Evolutionary conservation across 2,329 filamentous ascomycete species (phyloP).

Genomic region (Shiraia sp.): DNA sequence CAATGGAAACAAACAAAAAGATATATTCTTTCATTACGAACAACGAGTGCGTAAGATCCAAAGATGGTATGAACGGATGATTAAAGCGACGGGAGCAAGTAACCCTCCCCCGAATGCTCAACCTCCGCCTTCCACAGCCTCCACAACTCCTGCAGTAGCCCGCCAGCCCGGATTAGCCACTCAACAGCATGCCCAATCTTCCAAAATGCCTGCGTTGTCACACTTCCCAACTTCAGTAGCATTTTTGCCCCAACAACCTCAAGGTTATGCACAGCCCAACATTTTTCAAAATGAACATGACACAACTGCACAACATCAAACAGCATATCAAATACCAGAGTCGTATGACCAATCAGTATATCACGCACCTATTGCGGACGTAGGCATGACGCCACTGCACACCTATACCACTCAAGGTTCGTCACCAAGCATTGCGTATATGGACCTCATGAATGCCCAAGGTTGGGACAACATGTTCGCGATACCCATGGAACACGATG

Average conservation of each 20-base stretch:
- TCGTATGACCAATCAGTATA: not conserved
- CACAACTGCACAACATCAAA: conserved; percentile 1
- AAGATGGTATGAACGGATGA: conserved; percentile 35
- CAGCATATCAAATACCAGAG: not conserved
- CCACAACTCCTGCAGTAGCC: conserved; percentile 2
- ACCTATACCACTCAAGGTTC: conserved; percentile 20
- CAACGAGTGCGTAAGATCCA: conserved; percentile 32
- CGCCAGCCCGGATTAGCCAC: conserved; percentile 4
- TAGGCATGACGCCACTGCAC: conserved; percentile 22
- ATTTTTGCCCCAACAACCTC: conserved; percentile 23
- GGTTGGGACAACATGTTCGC: conserved; percentile 33
- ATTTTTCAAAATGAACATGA: not conserved
- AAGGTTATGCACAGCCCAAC: conserved; percentile 1
- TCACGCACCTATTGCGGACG: conserved; percentile 10
- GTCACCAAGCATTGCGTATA: conserved; percentile 25
- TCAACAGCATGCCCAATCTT: not conserved
- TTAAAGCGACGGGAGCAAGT: conserved; percentile 16
- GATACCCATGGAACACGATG: conserved; percentile 33
- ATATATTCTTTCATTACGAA: conserved; percentile 34
- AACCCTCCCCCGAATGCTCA: conserved; percentile 13
- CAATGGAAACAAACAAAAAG: conserved; percentile 25
- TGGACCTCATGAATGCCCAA: conserved; percentile 31
- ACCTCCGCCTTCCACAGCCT: not conserved
- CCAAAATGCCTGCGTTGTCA: conserved; percentile 1
- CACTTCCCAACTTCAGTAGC: conserved; percentile 20